Percentiles rank a stretch among this genome's conserved stretches.
phyloP scores from a whole-genome alignment of 768 basidiomycete genomes.

The Sarcomyxa edulis region DNA sequence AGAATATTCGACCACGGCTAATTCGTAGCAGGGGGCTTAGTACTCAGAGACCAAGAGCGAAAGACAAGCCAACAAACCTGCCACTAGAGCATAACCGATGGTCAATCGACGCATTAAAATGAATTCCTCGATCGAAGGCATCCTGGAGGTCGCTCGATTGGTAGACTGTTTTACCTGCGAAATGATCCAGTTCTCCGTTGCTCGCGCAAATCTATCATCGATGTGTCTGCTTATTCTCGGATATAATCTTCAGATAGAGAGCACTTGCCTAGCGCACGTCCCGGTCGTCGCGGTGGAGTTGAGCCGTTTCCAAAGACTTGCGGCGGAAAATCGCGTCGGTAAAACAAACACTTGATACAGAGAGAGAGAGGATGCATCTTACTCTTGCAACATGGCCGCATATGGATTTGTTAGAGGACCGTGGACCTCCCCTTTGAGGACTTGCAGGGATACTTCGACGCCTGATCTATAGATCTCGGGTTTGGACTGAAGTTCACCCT shows the following conservation, averaged over 20 bases:
- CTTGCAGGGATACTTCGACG: conserved; percentile 9
- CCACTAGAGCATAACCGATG: conserved; percentile 12
- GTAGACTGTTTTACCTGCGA: conserved; percentile 9
- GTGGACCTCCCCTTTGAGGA: conserved; percentile 6
- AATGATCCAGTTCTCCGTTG: conserved; percentile 9
- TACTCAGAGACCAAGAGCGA: not conserved
- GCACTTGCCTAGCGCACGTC: not conserved
- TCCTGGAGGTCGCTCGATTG: conserved; percentile 3
- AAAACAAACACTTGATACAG: no score
- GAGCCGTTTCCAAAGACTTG: not conserved
- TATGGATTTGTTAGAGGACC: conserved; percentile 10
- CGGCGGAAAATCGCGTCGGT: not conserved
- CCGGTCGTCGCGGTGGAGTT: not conserved
- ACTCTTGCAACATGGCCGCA: conserved; percentile 17
- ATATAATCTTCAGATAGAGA: not conserved
- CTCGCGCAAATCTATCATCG: conserved; percentile 9
- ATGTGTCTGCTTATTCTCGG: not conserved
- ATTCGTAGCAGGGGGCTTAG: not conserved
- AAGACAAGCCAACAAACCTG: conserved; percentile 5
- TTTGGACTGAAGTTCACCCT: conserved; percentile 12
- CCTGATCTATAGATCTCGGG: conserved; percentile 15
- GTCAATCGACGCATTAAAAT: conserved; percentile 12
- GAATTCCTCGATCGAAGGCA: conserved; percentile 13
- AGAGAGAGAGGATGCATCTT: not conserved
- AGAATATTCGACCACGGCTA: conserved; percentile 16